Evolutionary conservation across 2,329 filamentous ascomycete genomes (phyloP).

Genomic region (Arthrobotrys musiformis): DNA sequence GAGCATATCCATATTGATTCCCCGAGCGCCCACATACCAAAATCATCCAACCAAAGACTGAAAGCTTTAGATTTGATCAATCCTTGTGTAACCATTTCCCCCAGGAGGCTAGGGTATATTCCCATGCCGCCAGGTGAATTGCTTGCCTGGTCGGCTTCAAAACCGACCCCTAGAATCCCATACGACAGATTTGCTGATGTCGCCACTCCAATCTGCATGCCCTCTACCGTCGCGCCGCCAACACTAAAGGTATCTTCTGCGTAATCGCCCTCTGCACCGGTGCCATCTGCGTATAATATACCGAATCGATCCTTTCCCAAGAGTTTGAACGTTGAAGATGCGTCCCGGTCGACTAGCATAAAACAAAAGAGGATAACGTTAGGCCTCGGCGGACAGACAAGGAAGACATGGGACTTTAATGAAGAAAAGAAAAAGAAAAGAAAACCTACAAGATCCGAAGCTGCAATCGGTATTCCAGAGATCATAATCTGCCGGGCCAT

Average conservation of each 20-base stretch:
- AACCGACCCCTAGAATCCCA: conserved; percentile 72
- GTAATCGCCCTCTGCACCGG: conserved; percentile 69
- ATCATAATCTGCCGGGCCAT: conserved; percentile 22
- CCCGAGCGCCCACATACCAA: conserved; percentile 57
- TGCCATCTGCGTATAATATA: conserved; percentile 72
- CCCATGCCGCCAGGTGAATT: conserved; percentile 63
- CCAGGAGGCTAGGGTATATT: conserved; percentile 35
- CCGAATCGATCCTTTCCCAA: conserved; percentile 66
- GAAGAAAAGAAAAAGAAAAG: no score
- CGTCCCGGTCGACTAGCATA: conserved; percentile 65
- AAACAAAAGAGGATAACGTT: not conserved
- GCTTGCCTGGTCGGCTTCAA: conserved; percentile 64
- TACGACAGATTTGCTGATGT: conserved; percentile 66
- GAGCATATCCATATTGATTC: not conserved
- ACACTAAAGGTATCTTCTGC: conserved; percentile 70
- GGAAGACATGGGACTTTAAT: no score
- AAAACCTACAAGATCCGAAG: conserved; percentile 45
- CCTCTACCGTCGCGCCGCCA: conserved; percentile 65
- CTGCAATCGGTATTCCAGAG: conserved; percentile 33
- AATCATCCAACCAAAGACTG: conserved; percentile 62
- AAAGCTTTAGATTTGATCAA: conserved; percentile 57
- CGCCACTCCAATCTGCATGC: conserved; percentile 70
- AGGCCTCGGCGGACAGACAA: not conserved
- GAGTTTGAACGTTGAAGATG: conserved; percentile 67
- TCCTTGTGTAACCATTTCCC: conserved; percentile 43